These are phyloP conservation scores for Exophiala viscosa DNA, from an alignment of 2,329 filamentous ascomycete genomes.

Conservation along the genomic window DNA sequence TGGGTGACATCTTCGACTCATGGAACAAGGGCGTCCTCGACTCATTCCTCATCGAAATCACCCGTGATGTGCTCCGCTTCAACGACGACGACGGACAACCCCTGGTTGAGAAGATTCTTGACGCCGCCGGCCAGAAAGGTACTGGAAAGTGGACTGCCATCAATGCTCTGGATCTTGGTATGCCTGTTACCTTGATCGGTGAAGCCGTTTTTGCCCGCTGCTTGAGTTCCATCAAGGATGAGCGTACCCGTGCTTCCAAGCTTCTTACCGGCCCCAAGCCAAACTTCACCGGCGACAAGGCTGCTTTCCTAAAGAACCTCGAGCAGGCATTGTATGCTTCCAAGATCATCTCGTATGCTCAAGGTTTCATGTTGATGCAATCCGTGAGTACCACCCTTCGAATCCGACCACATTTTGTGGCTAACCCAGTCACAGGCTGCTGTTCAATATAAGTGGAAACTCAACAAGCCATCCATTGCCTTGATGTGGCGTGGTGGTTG, in stretches of 20 bases:
- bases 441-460: conserved; percentile 95
- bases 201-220: conserved; percentile 95
- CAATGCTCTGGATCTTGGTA: conserved; percentile 96
- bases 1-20: conserved; percentile 86
- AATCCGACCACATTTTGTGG: conserved; percentile 4
- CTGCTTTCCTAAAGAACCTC: conserved; percentile 91
- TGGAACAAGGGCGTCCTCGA: conserved; percentile 99
- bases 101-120: conserved; percentile 97
- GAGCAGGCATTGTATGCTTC: conserved; percentile 99
- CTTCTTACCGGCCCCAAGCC: conserved; percentile 74
- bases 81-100: conserved; percentile 89
- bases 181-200: conserved; percentile 96
- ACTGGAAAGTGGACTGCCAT: conserved; percentile 99
- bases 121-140: conserved; percentile 98
- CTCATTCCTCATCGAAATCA: conserved; percentile 99
- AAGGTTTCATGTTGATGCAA: conserved; percentile 99
- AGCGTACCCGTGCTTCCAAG: conserved; percentile 77
- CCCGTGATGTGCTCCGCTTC: conserved; percentile 96
- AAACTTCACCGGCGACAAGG: conserved; percentile 84
- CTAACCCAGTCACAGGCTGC: conserved; percentile 61
- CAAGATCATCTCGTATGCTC: conserved; percentile 99
- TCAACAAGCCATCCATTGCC: conserved; percentile 99
- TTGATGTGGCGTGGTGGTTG: conserved; percentile 99
- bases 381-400: conserved; percentile 58
- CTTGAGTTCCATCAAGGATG: conserved; percentile 87